Evolutionary conservation across 108 stramenopile species (phyloP), one percentile per base, ranked within the genome.

Genomic region (Nitzschia palea): DNA sequence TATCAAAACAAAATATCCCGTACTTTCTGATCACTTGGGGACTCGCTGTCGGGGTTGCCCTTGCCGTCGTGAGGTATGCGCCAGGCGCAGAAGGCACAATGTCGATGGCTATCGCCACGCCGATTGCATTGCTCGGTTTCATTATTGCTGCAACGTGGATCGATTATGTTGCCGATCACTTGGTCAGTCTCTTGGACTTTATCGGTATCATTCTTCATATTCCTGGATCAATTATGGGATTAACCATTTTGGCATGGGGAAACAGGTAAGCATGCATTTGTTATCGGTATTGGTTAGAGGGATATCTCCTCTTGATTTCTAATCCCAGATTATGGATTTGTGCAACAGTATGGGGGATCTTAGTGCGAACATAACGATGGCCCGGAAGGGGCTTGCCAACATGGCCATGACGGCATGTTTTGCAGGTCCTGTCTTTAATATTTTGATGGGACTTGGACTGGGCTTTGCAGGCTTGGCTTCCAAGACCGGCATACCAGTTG

Each of bases 401-500:
- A 96, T 96, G 95, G 85, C 89, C 51, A 80, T 82, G 71, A 93
- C 91, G 20, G 90, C 91, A 12, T 97, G 95, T 47, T 96, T 96
- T 73, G 98, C 94, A 4, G 97, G 98, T 12, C 98, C 98, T 34
- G 85, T 97, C 28, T 98, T 99, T 81, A 99, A 99, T 62, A 69
- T 97, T 58, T 79, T 97, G 43, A 67, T 98, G 32, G 90, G 90
- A 44, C 74, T 91, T 8, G 86, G 89, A 10, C 35, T 83, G 43
- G 89, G 91, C 22, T 89, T 95, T 70, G 70, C 74, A 32, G 70
- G 74, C 9, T 65, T 86, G 18, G 64, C 68, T 23, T 44, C 73
- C 26, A 48, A 68, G 42, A 82, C 73, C 0, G 80, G 78, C 27
- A 65, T 70, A 4, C 23, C 51, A n/a, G 68, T 56, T 26, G 64